Evolutionary conservation across 441 rosid genomes (phyloP), one percentile per base, ranked within the genome.

Genomic region (Theobroma grandiflorum): DNA sequence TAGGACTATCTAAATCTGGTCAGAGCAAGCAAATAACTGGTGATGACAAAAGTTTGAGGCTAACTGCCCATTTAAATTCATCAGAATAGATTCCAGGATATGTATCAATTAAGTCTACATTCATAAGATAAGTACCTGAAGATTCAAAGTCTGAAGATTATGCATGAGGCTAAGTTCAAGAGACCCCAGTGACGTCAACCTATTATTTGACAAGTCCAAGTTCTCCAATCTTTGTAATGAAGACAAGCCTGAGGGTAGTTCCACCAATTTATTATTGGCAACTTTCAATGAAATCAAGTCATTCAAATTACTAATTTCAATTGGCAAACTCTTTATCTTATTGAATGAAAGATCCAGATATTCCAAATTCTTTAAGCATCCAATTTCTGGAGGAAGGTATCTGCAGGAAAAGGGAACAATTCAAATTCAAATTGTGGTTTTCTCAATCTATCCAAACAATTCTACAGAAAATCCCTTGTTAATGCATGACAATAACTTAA

Each of bases 371-470:
- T 79, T 84, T 52, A 97, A 87, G 92, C 95, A 93, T 67, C 98
- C 97, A 81, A 97, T 97, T 91, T 97, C 98, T 47, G 98, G 90
- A 55, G 99, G 99, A 77, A 97, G 89, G 78, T 87, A 97, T 86
- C 99, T 97, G 91, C 89, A 87, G 35, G 80, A 82, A 81, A 65
- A 63, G 15, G 33, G 81, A 31, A 76, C 71, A 58, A 14, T 14
- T 3, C 63, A 0, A 16, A 4, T 58, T 8, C 31, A 26, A 26
- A 26, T 26, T 26, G 31, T 26, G 31, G 31, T 26, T 26, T 26
- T 26, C 31, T 26, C 31, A 26, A 26, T 26, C 31, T 26, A 26
- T 26, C 31, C 31, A 26, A 26, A 26, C 31, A 26, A 26, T 26
- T 26, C 31, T 26, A 26, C 1, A 26, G 31, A 0, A 26, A 26